These are phyloP conservation scores for Drosera spatulata DNA, from an alignment of 179 eudicot species.

Conservation along the genomic window DNA sequence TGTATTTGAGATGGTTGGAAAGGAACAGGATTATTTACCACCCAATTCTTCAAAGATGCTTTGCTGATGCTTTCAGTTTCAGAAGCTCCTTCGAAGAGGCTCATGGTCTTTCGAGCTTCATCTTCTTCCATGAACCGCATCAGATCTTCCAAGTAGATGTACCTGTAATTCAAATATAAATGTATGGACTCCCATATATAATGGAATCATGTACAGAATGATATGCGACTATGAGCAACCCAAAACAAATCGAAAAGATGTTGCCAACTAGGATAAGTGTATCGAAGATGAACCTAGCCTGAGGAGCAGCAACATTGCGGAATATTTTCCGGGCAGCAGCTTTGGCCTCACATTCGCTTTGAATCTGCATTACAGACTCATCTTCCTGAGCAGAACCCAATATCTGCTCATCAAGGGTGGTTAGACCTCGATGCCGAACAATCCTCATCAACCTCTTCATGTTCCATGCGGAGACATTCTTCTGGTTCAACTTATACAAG, in stretches of 20 bases:
- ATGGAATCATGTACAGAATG: too few relatives aligned
- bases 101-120: conserved; percentile 52
- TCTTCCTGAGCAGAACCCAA: conserved; percentile 30
- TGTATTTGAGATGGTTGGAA: background rate
- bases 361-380: conserved; percentile 42
- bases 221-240: too few relatives aligned
- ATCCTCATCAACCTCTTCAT: conserved; percentile 76
- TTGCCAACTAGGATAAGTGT: background rate
- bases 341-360: conserved; percentile 72
- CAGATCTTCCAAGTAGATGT: conserved; percentile 55
- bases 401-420: conserved; percentile 63
- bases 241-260: too few relatives aligned
- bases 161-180: conserved; percentile 23
- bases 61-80: conserved; percentile 58
- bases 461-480: conserved; percentile 83
- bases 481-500: conserved; percentile 49
- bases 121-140: conserved; percentile 68
- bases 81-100: conserved; percentile 46
- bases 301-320: conserved; percentile 55
- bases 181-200: too few relatives aligned
- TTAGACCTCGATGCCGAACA: conserved; percentile 44
- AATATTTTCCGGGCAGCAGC: conserved; percentile 75
- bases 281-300: conserved; percentile 31
- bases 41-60: conserved; percentile 62
- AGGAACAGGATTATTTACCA: conserved; percentile 27